Percentiles rank a stretch among this genome's conserved stretches.
Evolutionary conservation across 2,329 filamentous ascomycete species (phyloP).

Genomic region (Colletotrichum lini): DNA sequence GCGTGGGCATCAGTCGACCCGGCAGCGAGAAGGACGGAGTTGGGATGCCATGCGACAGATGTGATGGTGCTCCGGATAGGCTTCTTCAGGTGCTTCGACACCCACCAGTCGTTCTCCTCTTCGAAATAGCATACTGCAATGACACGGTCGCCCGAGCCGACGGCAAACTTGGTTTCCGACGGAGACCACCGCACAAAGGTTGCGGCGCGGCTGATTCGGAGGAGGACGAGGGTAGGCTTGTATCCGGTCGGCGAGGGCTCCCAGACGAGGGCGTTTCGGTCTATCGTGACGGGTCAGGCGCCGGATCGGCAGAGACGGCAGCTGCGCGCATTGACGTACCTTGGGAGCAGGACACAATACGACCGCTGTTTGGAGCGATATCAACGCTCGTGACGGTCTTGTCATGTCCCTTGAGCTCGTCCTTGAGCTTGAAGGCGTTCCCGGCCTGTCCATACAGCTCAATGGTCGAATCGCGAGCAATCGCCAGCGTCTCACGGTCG

Average conservation of each 20-base stretch:
- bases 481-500: conserved; percentile 89
- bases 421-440: conserved; percentile 84
- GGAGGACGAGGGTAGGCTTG: conserved; percentile 96
- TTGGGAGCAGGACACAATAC: conserved; percentile 98
- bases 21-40: conserved; percentile 93
- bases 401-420: conserved; percentile 96
- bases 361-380: conserved; percentile 90
- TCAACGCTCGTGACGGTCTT: conserved; percentile 97
- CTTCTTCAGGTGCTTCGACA: conserved; percentile 99
- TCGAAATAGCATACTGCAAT: conserved; percentile 99
- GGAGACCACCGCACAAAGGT: conserved; percentile 98
- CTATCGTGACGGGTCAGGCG: conserved; percentile 60
- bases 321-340: conserved; percentile 64
- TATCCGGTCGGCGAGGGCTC: conserved; percentile 93
- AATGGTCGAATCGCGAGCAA: conserved; percentile 90
- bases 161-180: conserved; percentile 96
- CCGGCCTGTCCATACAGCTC: conserved; percentile 87
- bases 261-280: conserved; percentile 98
- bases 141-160: conserved; percentile 94
- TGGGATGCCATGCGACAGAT: conserved; percentile 95
- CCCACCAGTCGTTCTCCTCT: conserved; percentile 99
- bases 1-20: conserved; percentile 98
- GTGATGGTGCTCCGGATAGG: conserved; percentile 98
- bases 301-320: neutral
- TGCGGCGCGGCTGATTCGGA: conserved; percentile 96